Evolutionary conservation across 2,329 filamentous ascomycete genomes (phyloP).

Genomic region (Pseudocercospora fijiensis): DNA sequence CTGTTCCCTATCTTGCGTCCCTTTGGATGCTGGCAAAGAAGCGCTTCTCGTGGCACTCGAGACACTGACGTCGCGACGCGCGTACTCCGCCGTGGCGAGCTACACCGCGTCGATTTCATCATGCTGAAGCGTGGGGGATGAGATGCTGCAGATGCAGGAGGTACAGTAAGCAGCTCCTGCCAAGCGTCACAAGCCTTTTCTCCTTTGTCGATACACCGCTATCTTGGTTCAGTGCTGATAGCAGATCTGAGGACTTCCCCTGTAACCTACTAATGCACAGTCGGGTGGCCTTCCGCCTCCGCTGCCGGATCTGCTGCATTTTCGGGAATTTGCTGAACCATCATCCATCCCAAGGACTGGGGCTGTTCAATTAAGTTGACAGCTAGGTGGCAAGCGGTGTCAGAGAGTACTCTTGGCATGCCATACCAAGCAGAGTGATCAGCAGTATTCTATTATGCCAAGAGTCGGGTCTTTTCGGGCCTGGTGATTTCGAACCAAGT

Average conservation of each 20-base stretch:
- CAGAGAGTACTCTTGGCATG: neutral
- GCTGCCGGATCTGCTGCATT: neutral
- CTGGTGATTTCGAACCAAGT: neutral
- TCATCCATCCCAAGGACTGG: too few species aligned
- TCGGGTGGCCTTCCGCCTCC: neutral
- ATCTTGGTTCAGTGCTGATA: neutral
- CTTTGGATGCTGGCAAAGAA: neutral
- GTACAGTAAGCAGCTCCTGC: too few species aligned
- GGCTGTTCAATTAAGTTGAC: neutral
- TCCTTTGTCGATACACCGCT: neutral
- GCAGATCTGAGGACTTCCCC: neutral
- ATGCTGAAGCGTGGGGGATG: neutral
- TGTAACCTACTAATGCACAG: neutral
- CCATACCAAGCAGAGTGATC: neutral
- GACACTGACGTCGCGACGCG: neutral
- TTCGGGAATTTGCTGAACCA: neutral
- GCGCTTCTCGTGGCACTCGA: neutral
- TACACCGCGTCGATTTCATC: neutral
- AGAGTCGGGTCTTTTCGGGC: neutral
- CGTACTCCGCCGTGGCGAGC: neutral
- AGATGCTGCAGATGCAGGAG: neutral
- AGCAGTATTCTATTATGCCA: neutral
- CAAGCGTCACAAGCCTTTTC: constrained; percentile 1
- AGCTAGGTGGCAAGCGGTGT: neutral
- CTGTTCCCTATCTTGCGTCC: neutral